These are phyloP conservation scores for Bacidia rubella DNA, from an alignment of 495 filamentous ascomycete genomes.

Conservation along the genomic window DNA sequence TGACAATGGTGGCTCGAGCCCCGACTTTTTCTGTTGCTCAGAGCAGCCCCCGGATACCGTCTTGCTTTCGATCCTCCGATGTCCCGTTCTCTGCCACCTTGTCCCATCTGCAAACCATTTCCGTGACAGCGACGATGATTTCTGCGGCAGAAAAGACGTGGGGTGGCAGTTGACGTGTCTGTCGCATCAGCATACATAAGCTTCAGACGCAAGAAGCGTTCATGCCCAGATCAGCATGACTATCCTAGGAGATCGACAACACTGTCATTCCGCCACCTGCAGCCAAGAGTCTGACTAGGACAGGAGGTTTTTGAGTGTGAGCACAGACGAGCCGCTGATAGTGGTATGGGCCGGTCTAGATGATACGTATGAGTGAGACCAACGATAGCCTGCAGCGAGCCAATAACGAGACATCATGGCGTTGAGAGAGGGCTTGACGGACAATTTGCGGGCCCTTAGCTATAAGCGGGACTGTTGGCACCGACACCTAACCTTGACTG, in stretches of 20 bases:
- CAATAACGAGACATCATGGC: background rate
- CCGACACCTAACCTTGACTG: background rate
- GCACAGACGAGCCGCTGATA: background rate
- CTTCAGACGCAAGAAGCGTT: background rate
- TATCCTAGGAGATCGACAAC: background rate
- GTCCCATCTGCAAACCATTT: background rate
- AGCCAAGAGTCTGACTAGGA: background rate
- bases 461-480: background rate
- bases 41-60: background rate
- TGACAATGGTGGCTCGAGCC: background rate
- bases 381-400: background rate
- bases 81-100: too few relatives aligned
- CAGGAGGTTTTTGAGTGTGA: background rate
- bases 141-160: background rate
- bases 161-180: background rate
- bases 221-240: background rate
- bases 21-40: too few relatives aligned
- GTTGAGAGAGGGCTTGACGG: background rate
- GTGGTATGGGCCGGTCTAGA: background rate
- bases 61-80: background rate
- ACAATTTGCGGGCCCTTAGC: background rate
- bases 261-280: background rate
- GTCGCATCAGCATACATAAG: background rate
- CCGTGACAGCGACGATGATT: background rate
- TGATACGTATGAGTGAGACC: conserved; percentile 1